Conservation (phyloP, 2,329 filamentous ascomycete genomes). For the Ambrosiella xylebori region DNA sequence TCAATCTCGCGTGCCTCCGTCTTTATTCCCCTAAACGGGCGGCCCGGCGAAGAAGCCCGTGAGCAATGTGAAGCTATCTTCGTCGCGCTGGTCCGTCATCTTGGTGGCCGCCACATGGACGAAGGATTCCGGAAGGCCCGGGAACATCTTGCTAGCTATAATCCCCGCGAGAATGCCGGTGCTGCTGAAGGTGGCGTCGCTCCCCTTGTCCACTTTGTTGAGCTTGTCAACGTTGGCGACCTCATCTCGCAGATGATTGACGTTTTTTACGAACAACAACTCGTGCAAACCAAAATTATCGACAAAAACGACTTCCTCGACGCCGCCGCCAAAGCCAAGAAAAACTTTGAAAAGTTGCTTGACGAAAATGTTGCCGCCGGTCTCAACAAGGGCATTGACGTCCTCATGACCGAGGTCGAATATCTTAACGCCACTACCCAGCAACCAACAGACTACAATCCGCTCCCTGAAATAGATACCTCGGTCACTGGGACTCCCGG, state of each 20-base stretch:
- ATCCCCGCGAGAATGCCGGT: constrained; percentile 64
- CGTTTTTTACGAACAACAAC: constrained; percentile 93
- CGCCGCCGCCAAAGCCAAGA: constrained; percentile 83
- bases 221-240: constrained; percentile 94
- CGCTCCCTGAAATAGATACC: constrained; percentile 23
- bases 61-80: constrained; percentile 87
- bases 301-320: constrained; percentile 92
- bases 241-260: constrained; percentile 98
- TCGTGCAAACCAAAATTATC: constrained; percentile 63
- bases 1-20: constrained; percentile 72
- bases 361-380: constrained; percentile 93
- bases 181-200: constrained; percentile 50
- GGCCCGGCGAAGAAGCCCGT: constrained; percentile 64
- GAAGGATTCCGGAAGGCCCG: constrained; percentile 89
- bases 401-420: constrained; percentile 95
- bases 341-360: constrained; percentile 96
- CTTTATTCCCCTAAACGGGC: constrained; percentile 65
- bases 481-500: constrained; percentile 2
- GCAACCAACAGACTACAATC: constrained; percentile 77
- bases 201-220: constrained; percentile 85
- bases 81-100: constrained; percentile 61
- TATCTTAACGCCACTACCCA: constrained; percentile 85
- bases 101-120: constrained; percentile 77
- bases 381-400: constrained; percentile 92
- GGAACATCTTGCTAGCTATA: constrained; percentile 76